Percentiles rank a stretch among this genome's conserved stretches.
These are phyloP conservation scores for Purshia tridentata DNA, from an alignment of 306 rosid genomes.

Conservation along the genomic window DNA sequence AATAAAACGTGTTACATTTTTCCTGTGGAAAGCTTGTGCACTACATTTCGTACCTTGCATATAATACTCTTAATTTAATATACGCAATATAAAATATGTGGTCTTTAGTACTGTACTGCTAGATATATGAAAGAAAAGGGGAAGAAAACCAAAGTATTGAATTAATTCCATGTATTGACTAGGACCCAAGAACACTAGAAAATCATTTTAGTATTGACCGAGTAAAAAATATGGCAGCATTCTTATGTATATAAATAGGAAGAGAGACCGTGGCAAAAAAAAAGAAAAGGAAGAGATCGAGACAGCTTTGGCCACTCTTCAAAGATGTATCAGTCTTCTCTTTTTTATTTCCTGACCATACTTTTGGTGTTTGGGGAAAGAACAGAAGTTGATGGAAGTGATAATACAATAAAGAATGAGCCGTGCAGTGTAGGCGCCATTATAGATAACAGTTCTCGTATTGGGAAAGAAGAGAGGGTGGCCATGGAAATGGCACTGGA, in stretches of 20 bases:
- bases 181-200: background rate
- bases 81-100: too few species aligned
- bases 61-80: too few species aligned
- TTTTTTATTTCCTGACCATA: background rate
- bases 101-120: too few species aligned
- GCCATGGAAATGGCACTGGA: conserved; percentile 50
- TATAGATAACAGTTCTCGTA: conserved; percentile 32
- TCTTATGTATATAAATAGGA: background rate
- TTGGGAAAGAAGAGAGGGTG: conserved; percentile 47
- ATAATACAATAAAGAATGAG: background rate
- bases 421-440: conserved; percentile 38
- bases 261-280: background rate
- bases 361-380: background rate
- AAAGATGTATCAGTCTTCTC: background rate
- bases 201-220: background rate
- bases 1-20: too few species aligned
- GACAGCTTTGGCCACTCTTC: background rate
- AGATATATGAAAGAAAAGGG: too few species aligned
- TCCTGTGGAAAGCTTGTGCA: too few species aligned
- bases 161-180: background rate
- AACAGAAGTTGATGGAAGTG: background rate
- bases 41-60: too few species aligned
- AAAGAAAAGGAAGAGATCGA: background rate
- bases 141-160: background rate
- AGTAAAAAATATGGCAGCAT: background rate